Conservation (phyloP, 805 yeast genomes). For the Lachancea thermotolerans region DNA sequence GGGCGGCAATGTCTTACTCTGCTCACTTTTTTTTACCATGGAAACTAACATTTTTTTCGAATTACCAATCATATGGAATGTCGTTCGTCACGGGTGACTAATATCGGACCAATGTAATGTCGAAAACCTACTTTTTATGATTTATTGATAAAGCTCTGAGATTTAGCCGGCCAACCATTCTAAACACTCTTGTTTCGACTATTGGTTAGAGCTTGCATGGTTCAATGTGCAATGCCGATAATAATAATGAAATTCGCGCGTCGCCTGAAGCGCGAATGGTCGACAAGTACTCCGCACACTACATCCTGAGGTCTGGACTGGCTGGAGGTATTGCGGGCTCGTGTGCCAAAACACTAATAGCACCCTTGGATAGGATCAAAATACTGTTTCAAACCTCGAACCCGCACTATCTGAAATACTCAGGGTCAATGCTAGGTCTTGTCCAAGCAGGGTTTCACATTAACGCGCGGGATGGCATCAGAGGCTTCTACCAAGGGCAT, state of each 20-base stretch:
- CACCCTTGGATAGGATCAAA: constrained; percentile 92
- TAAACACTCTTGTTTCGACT: no score
- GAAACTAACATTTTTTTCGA: no score
- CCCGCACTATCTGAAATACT: constrained; percentile 73
- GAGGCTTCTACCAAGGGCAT: constrained; percentile 91
- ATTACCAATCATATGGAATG: no score
- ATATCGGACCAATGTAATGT: no score
- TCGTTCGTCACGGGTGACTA: no score
- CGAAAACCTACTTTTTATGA: no score
- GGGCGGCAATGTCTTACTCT: no score
- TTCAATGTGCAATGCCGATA: constrained; percentile 2
- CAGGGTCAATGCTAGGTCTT: constrained; percentile 77
- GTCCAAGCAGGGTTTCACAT: constrained; percentile 65
- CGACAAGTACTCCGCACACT: constrained; percentile 71
- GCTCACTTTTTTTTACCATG: no score
- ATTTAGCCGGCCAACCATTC: no score
- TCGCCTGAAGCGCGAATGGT: neutral
- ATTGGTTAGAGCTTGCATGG: neutral
- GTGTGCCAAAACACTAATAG: constrained; percentile 91
- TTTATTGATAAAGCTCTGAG: no score
- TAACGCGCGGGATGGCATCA: constrained; percentile 57
- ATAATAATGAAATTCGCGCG: constrained; percentile 2
- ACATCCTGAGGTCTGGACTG: constrained; percentile 73
- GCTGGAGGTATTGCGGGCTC: constrained; percentile 97
- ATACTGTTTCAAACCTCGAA: constrained; percentile 92